Base-by-base conservation (phyloP, 345 rosid species). In the Rhizophora mangle region DNA sequence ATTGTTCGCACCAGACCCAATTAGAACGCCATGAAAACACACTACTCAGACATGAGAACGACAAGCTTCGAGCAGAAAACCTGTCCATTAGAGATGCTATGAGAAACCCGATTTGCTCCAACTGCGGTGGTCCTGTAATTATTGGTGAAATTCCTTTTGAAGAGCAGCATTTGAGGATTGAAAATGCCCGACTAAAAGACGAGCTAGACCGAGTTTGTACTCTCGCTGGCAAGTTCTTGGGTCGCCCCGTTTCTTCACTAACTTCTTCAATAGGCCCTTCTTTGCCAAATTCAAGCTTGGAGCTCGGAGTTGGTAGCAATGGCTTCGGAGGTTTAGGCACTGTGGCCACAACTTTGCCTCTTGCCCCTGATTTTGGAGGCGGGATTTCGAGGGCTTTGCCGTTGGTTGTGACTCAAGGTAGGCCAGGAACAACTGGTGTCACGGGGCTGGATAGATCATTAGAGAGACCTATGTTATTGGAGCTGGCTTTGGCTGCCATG, bases 91-190 rank as follows among this genome's bases (percentile, higher is more conserved):
- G 97, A 20, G 96, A 92, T 53, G 93, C 96, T 0, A 85, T 92
- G 97, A 81, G 94, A 67, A 93, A 84, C 74, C 97, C 97, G 49
- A 89, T 88, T 58, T 96, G 99, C 70, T 80, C 81, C 49, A 90
- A 85, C 83, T 96, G 99, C 46, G 97, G 99, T 5, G 93, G 95
- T 74, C 96, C 97, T 6, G 95, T 96, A 1, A 79, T 92, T 1
- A 81, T 86, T 6, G 97, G 90, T 1, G 96, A 96, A 20, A 79
- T 90, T 20, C 88, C 99, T 19, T 73, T 90, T 1, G 97, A 96
- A 71, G 98, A 96, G 66, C 98, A 96, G 73, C 97, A 96, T 49
- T 84, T 92, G 2, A 68, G 96, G 71, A 82, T 92, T 26, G 99
- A 95, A 70, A 95, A 92, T 78, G 85, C 94, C 0, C 83, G 98